phyloP scores from a whole-genome alignment of 352 stramenopile species.

The Thraustochytrium sp. region DNA sequence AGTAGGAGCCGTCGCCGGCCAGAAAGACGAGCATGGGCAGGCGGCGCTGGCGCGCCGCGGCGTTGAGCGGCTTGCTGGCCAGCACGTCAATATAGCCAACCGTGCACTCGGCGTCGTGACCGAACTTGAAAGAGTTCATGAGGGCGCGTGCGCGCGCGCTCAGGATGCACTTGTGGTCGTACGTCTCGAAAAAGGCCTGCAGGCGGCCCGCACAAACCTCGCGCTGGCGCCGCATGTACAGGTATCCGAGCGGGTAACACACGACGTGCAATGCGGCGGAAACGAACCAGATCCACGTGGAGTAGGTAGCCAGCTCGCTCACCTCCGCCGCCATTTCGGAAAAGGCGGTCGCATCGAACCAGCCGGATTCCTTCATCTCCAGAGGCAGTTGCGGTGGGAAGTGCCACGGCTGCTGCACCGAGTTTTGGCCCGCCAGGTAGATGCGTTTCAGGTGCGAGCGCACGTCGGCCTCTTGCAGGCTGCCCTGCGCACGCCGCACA shows the following conservation, averaged over 20 bases:
- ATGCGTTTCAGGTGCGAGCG: slow-evolving; percentile 19
- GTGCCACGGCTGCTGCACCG: not conserved
- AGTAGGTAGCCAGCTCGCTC: not conserved
- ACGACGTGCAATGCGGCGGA: not conserved
- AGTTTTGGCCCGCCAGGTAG: slow-evolving; percentile 14
- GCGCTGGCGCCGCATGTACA: slow-evolving; percentile 10
- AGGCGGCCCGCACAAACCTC: not conserved
- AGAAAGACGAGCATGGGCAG: slow-evolving; percentile 33
- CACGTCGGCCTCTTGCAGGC: not conserved
- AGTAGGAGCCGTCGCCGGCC: slow-evolving; percentile 25
- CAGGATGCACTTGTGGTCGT: slow-evolving; percentile 28
- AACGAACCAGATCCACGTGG: not conserved
- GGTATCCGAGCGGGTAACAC: slow-evolving; percentile 21
- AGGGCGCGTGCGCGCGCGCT: slow-evolving; percentile 7
- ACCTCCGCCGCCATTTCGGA: not conserved
- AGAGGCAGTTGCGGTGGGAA: not conserved
- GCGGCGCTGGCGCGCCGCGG: not conserved
- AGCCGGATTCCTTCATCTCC: not conserved
- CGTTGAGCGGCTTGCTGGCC: slow-evolving; percentile 10
- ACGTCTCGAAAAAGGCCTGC: slow-evolving; percentile 10
- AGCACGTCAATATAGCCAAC: slow-evolving; percentile 20
- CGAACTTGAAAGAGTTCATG: slow-evolving; percentile 42
- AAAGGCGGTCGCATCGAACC: not conserved
- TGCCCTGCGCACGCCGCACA: not conserved
- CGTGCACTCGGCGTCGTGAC: not conserved